A percentile compares a stretch with the other conserved stretches of the same genome.
Evolutionary conservation across 2,329 filamentous ascomycete genomes (phyloP).

Genomic region (Phyllosticta citrichinensis): DNA sequence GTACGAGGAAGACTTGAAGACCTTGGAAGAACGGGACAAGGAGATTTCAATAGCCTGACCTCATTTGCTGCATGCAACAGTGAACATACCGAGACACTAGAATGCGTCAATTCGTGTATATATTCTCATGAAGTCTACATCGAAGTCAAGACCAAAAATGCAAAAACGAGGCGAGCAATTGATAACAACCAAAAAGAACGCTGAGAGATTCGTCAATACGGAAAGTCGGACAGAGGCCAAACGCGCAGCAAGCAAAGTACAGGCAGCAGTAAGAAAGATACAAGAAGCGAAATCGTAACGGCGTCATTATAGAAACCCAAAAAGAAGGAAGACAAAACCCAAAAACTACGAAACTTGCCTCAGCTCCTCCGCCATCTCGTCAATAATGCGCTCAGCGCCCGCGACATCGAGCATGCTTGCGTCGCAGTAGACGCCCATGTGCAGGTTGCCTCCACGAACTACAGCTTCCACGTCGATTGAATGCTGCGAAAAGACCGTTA

Average conservation of each 20-base stretch:
- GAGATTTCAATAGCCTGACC: no score
- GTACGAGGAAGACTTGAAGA: no score
- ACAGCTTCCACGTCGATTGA: conserved; percentile 48
- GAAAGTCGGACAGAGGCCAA: not conserved
- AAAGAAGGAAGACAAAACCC: not conserved
- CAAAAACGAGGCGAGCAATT: not conserved
- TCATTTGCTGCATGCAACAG: no score
- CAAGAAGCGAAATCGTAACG: not conserved
- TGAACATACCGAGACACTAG: no score
- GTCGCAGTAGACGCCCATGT: conserved; percentile 44
- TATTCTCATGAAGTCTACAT: no score
- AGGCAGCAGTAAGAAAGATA: not conserved
- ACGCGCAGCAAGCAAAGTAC: not conserved
- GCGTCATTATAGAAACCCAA: not conserved
- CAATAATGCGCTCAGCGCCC: conserved; percentile 26
- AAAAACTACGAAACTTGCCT: not conserved
- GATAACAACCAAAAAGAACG: not conserved
- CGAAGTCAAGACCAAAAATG: not conserved
- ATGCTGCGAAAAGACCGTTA: conserved; percentile 29
- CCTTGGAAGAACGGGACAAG: no score
- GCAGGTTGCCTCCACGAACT: conserved; percentile 37
- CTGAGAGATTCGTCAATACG: not conserved
- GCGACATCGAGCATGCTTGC: conserved; percentile 32
- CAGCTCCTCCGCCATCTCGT: conserved; percentile 18
- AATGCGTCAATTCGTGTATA: no score